These are phyloP conservation scores for Backusella liffmaniae DNA, from an alignment of 192 early-diverging fungal species.

Conservation along the genomic window DNA sequence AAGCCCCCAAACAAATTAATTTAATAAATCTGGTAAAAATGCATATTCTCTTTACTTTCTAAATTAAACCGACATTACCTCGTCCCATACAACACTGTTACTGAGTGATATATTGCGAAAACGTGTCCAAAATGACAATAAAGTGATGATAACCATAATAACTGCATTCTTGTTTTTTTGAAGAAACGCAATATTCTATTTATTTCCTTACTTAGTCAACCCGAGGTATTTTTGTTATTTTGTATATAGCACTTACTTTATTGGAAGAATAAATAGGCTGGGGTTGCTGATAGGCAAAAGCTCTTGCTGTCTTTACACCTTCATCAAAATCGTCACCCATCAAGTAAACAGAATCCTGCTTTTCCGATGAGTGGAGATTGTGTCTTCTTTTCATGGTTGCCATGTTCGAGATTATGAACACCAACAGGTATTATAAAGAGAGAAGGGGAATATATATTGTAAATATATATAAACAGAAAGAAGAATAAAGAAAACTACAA, in stretches of 20 bases:
- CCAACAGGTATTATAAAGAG: not conserved
- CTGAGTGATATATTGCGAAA: slow-evolving; percentile 61
- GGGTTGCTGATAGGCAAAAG: slow-evolving; percentile 15
- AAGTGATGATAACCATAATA: slow-evolving; percentile 51
- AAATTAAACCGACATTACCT: slow-evolving; percentile 1
- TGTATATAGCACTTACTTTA: slow-evolving; percentile 38
- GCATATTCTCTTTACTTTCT: not conserved
- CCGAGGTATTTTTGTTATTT: not conserved
- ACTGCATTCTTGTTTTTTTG: slow-evolving; percentile 50
- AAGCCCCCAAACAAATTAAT: not conserved
- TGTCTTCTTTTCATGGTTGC: slow-evolving; percentile 34
- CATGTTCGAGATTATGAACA: slow-evolving; percentile 12
- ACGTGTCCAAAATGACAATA: slow-evolving; percentile 66
- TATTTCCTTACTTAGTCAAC: not conserved
- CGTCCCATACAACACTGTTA: slow-evolving; percentile 71
- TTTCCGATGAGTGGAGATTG: slow-evolving; percentile 9
- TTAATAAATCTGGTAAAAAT: not conserved
- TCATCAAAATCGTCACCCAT: slow-evolving; percentile 6
- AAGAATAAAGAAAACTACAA: not conserved
- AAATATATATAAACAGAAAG: not conserved
- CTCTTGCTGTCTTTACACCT: slow-evolving; percentile 18
- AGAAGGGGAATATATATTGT: not conserved
- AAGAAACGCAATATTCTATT: slow-evolving; percentile 37
- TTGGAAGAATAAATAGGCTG: slow-evolving; percentile 42
- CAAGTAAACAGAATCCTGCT: slow-evolving; percentile 1